These are phyloP conservation scores for Cenchrus americanus DNA, from an alignment of 176 grass and related monocot species.

Conservation along the genomic window DNA sequence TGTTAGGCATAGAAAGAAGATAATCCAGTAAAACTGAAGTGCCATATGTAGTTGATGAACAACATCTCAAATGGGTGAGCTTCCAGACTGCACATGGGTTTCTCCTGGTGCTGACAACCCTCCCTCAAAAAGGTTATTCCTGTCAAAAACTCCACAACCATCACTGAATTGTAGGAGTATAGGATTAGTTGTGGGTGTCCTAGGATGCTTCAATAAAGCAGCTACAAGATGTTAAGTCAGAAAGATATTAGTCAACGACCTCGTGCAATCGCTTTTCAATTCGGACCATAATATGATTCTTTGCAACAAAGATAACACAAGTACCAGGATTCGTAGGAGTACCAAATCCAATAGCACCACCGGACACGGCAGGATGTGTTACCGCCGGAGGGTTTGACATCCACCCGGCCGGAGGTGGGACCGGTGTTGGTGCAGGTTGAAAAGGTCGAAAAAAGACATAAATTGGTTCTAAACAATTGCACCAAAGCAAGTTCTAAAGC, in stretches of 20 bases:
- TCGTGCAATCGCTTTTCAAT: not conserved
- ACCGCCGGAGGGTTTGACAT: conserved; percentile 93
- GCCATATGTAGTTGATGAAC: no score
- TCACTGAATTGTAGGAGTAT: no score
- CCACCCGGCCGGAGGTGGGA: conserved; percentile 92
- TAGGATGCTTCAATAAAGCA: conserved; percentile 91
- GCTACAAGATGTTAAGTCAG: conserved; percentile 43
- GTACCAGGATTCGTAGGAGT: conserved; percentile 93
- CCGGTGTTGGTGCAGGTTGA: conserved; percentile 80
- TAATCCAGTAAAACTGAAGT: no score
- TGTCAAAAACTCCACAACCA: no score
- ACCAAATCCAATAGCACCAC: conserved; percentile 87
- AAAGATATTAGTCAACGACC: conserved; percentile 29
- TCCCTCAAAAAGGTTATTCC: no score
- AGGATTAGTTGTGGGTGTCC: conserved; percentile 79
- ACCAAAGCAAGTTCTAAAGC: conserved; percentile 8
- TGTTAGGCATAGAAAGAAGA: no score
- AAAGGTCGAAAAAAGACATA: conserved; percentile 73
- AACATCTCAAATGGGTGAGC: no score
- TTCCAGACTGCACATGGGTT: no score
- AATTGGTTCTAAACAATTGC: conserved; percentile 29
- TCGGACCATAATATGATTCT: conserved; percentile 32
- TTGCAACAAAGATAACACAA: conserved; percentile 33
- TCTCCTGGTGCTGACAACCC: no score
- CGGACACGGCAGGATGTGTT: conserved; percentile 81